Conservation (phyloP, 306 rosid species). For the Citrullus amarus region DNA sequence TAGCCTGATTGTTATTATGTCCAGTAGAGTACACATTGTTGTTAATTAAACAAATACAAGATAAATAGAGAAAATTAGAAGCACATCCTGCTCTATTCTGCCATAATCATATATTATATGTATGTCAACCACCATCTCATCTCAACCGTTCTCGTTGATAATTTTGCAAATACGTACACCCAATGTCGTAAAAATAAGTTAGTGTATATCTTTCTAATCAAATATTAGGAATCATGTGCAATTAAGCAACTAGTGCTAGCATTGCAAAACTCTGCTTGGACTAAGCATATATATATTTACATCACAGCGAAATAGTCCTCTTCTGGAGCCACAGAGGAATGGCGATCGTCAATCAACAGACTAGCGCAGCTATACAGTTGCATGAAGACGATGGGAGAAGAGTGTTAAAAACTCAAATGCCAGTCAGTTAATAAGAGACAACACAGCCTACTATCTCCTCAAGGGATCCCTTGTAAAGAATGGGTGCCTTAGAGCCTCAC, state of each 20-base stretch:
- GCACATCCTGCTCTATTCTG: too few relatives aligned
- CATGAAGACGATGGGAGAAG: background rate
- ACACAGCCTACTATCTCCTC: slow-evolving; percentile 21
- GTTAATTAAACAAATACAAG: too few relatives aligned
- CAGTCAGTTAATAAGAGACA: background rate
- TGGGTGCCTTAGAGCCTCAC: slow-evolving; percentile 68
- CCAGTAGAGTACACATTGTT: too few relatives aligned
- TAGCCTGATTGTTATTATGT: too few relatives aligned
- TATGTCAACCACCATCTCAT: too few relatives aligned
- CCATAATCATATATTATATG: too few relatives aligned
- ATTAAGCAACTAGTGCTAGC: background rate
- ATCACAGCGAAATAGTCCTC: background rate
- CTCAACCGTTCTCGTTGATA: too few relatives aligned
- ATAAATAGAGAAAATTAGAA: too few relatives aligned
- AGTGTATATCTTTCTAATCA: background rate
- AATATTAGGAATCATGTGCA: background rate
- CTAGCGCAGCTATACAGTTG: background rate
- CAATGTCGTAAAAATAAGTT: background rate
- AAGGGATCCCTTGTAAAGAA: slow-evolving; percentile 54
- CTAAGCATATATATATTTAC: background rate
- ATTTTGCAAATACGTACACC: too few relatives aligned
- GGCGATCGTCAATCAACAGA: background rate
- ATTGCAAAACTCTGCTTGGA: background rate
- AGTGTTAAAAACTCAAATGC: background rate
- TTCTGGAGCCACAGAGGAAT: background rate